Base-by-base conservation (phyloP, 2,329 filamentous ascomycete species). In the Sclerotinia sclerotiorum region DNA sequence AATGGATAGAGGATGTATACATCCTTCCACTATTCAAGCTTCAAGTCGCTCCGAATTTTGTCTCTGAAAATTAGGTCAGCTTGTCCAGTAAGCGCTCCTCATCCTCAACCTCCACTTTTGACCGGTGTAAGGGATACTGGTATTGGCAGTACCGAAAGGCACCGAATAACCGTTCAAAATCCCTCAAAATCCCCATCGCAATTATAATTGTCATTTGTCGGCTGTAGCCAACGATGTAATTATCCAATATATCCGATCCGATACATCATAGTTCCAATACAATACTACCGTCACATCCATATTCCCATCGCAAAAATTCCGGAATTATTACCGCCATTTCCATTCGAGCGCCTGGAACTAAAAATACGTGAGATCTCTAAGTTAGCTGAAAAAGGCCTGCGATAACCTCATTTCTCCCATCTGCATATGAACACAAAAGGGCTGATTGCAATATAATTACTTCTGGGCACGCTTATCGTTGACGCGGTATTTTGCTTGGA, bases 141-240 rank as follows among this genome's bases (percentile, higher is more conserved):
- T 61, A 61, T 49, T 61, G 29, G 58, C 48, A 49, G 48, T 61
- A 49, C 44, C 58, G 58, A 61, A 61, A 61, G 19, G 44, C 27
- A 62, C 60, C 10, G 27, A 35, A 51, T 39, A 65, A 17, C 35
- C 42, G 62, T 65, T 42, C 49, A 56, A 42, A 56, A 56, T 44
- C 51, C 62, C 62, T 65, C 62, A 44, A 44, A 44, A 32, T 42
- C 49, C 21, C 62, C n/a, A 56, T 56, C 49, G 49, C 24, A 56
- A 56, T 54, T 17, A 57, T 15, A 29, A n/a, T 17, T 35, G 44
- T 48, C 42, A 19, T 32, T 24, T n/a, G 42, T 58, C 56, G 56
- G 58, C 58, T 48, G 27, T n/a, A 48, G 44, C 27, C 24, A 49
- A 51, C 29, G 58, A 62, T n/a, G 58, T 51, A 62, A 62, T 39